Percentiles rank a stretch among this genome's conserved stretches.
These are phyloP conservation scores for Neurospora terricola DNA, from an alignment of 495 filamentous ascomycete genomes.

Conservation along the genomic window DNA sequence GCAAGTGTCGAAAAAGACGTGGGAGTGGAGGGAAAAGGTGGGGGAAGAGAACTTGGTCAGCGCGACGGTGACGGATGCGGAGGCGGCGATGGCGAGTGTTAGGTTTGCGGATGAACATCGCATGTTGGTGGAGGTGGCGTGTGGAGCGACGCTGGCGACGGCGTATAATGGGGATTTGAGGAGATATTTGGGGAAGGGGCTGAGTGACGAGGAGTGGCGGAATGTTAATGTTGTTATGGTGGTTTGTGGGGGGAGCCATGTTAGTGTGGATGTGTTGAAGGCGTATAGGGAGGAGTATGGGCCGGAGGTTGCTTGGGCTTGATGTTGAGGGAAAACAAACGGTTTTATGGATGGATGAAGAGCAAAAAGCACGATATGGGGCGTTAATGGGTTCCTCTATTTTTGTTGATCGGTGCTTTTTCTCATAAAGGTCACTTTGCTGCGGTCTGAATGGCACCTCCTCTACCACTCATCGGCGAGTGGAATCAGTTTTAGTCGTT, in stretches of 20 bases:
- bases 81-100: conserved; percentile 69
- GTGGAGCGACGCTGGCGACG: conserved; percentile 65
- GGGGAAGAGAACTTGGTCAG: conserved; percentile 45
- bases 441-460: neutral
- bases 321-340: neutral
- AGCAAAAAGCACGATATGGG: neutral
- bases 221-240: conserved; percentile 71
- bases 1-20: conserved; percentile 61
- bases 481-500: neutral
- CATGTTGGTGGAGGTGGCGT: conserved; percentile 73
- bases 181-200: conserved; percentile 45
- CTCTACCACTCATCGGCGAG: neutral
- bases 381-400: neutral
- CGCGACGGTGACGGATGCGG: conserved; percentile 63
- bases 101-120: conserved; percentile 74
- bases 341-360: neutral
- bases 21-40: conserved; percentile 42
- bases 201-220: conserved; percentile 41
- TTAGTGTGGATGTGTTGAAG: conserved; percentile 55
- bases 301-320: neutral
- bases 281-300: conserved; percentile 51
- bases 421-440: neutral
- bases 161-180: conserved; percentile 57
- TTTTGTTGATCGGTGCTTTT: neutral
- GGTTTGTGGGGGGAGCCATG: conserved; percentile 76